A percentile compares a stretch with the other conserved stretches of the same genome.
phyloP scores from a whole-genome alignment of 2,329 filamentous ascomycete genomes.

The Apiospora pterosperma region DNA sequence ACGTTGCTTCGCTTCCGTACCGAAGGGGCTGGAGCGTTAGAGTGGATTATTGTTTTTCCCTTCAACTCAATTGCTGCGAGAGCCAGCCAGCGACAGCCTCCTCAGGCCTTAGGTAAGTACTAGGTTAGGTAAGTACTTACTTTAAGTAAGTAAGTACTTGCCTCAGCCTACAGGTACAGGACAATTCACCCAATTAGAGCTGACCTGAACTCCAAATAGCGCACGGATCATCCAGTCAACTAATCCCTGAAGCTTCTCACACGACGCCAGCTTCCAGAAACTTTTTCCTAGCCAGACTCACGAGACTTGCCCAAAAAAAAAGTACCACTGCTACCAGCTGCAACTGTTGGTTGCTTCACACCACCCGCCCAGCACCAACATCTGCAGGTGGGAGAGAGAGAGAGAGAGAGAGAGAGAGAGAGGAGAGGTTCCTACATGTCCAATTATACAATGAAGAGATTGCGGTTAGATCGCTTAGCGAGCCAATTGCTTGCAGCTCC shows the following conservation, averaged over 20 bases:
- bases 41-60: constrained; percentile 5
- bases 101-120: neutral
- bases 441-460: constrained; percentile 51
- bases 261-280: constrained; percentile 11
- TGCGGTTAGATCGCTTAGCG: constrained; percentile 58
- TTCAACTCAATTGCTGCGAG: neutral
- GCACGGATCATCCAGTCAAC: constrained; percentile 2
- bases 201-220: neutral
- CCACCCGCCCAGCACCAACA: constrained; percentile 9
- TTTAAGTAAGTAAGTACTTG: neutral
- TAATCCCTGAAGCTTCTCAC: constrained; percentile 4
- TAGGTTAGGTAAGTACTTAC: neutral
- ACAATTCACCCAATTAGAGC: neutral
- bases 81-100: too few species aligned
- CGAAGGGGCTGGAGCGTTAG: neutral
- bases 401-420: neutral
- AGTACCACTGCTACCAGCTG: neutral
- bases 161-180: too few species aligned
- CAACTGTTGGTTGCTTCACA: neutral
- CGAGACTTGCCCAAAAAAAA: neutral
- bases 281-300: constrained; percentile 11
- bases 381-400: constrained; percentile 3
- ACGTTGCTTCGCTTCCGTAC: neutral
- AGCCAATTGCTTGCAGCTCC: constrained; percentile 52
- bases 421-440: neutral